These are phyloP conservation scores for Boletus speciosus DNA, from an alignment of 768 basidiomycete genomes.

Conservation along the genomic window DNA sequence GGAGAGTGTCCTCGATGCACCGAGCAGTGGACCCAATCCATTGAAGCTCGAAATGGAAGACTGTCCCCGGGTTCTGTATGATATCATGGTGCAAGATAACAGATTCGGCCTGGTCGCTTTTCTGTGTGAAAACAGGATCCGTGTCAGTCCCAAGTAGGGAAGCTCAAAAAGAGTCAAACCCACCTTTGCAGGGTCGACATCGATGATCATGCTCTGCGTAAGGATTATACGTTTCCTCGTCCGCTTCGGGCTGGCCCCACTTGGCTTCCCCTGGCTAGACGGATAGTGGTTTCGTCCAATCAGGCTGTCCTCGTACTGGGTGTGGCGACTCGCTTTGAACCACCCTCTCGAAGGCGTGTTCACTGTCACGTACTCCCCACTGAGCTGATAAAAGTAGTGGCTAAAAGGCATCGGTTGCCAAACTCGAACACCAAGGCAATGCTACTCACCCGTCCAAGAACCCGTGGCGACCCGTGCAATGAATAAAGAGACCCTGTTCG, in stretches of 20 bases:
- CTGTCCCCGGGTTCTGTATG: constrained; percentile 90
- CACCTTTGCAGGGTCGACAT: constrained; percentile 77
- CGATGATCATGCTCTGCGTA: constrained; percentile 89
- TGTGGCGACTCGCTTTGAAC: constrained; percentile 55
- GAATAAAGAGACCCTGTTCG: constrained; percentile 83
- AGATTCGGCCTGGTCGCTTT: constrained; percentile 84
- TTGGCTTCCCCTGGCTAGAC: constrained; percentile 34
- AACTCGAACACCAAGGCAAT: background rate
- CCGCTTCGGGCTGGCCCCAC: constrained; percentile 41
- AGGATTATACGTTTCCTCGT: constrained; percentile 64
- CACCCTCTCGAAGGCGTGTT: constrained; percentile 63
- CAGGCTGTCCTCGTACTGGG: constrained; percentile 40
- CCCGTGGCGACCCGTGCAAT: constrained; percentile 71
- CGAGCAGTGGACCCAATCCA: constrained; percentile 96
- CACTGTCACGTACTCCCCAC: constrained; percentile 69
- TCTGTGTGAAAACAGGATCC: constrained; percentile 38
- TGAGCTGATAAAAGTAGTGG: constrained; percentile 86
- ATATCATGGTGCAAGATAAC: constrained; percentile 91
- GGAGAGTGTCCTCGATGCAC: constrained; percentile 84
- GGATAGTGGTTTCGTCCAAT: constrained; percentile 36
- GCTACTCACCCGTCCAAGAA: constrained; percentile 80
- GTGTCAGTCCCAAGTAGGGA: constrained; percentile 9
- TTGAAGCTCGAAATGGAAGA: constrained; percentile 95
- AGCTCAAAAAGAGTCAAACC: background rate
- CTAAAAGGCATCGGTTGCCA: constrained; percentile 35